Conservation (phyloP, 208 protist species). For the Acanthamoeba triangularis region DNA sequence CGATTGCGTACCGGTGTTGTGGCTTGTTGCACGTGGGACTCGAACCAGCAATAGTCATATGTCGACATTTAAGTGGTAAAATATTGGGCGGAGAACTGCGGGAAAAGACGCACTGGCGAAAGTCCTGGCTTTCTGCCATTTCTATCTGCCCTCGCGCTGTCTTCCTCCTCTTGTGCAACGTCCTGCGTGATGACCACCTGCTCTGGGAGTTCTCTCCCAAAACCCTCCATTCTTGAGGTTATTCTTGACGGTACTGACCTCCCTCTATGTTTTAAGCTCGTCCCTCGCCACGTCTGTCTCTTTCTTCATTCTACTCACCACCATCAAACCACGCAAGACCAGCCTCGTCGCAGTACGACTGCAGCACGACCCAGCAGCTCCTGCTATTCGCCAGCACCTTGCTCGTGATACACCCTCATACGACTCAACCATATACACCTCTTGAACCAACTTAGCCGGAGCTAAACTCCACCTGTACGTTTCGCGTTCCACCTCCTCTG, state of each 20-base stretch:
- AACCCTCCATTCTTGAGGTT: slow-evolving; percentile 7
- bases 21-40: not conserved
- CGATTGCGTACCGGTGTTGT: too few relatives aligned
- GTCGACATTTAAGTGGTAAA: not conserved
- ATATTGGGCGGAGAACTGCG: not conserved
- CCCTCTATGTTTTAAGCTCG: not conserved
- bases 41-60: not conserved
- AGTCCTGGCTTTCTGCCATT: not conserved
- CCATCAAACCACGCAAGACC: not conserved
- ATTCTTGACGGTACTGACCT: slow-evolving; percentile 7
- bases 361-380: not conserved
- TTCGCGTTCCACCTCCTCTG: too few relatives aligned
- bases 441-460: too few relatives aligned
- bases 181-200: not conserved
- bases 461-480: too few relatives aligned
- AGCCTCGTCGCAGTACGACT: not conserved
- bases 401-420: too few relatives aligned
- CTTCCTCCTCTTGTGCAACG: slow-evolving; percentile 2
- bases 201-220: slow-evolving; percentile 30
- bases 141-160: slow-evolving; percentile 4
- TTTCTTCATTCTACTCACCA: not conserved
- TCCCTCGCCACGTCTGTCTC: not conserved
- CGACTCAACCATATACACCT: too few relatives aligned
- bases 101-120: not conserved
- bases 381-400: too few relatives aligned